Evolutionary conservation across 2,329 filamentous ascomycete species (phyloP).

Genomic region (Xylaria sp.): DNA sequence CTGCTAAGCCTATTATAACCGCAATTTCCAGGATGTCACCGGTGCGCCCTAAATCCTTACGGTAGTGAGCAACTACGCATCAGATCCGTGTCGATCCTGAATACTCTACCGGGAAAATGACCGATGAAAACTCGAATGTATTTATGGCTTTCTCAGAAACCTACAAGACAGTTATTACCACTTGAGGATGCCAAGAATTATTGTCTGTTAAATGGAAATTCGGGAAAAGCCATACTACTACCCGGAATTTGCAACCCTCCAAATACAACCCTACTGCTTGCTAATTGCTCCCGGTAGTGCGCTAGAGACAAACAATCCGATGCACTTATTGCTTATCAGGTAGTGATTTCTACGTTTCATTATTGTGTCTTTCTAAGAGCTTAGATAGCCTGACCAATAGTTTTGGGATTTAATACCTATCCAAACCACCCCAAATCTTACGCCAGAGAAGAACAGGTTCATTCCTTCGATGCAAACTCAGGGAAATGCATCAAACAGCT

Average conservation of each 20-base stretch:
- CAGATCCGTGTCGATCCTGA: not conserved
- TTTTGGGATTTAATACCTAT: too few species aligned
- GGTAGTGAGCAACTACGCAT: not conserved
- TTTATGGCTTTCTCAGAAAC: not conserved
- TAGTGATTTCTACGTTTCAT: too few species aligned
- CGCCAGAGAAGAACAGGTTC: too few species aligned
- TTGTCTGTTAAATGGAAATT: not conserved
- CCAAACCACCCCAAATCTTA: too few species aligned
- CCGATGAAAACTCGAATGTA: not conserved
- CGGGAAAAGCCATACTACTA: not conserved
- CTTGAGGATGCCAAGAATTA: not conserved
- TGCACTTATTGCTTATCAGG: not conserved
- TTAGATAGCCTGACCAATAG: too few species aligned
- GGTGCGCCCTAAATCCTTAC: not conserved
- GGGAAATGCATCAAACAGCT: too few species aligned
- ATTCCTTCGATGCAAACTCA: too few species aligned
- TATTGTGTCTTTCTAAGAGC: too few species aligned
- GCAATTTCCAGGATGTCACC: not conserved
- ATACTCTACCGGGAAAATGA: not conserved
- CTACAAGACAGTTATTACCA: not conserved
- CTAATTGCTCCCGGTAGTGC: not conserved
- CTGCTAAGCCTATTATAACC: not conserved
- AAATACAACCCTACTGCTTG: not conserved
- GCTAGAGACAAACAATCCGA: not conserved
- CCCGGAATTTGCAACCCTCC: not conserved